Evolutionary conservation across 1,284 basidiomycete species (phyloP).

Genomic region (Phellopilus nigrolimitatus): DNA sequence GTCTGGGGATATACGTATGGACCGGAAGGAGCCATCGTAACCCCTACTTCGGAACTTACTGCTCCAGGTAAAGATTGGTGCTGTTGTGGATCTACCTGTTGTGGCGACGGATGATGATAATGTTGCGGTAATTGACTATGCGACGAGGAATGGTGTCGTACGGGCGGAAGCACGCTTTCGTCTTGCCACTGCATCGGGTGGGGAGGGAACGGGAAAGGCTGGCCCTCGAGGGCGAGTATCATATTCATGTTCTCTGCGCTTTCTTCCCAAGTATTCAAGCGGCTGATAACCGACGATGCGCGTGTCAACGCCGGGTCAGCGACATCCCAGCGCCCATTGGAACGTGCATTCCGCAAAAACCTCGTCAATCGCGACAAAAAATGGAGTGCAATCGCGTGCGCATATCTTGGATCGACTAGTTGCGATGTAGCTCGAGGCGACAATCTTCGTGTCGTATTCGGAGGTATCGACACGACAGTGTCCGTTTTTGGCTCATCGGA

Average conservation of each 20-base stretch:
- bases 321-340: constrained; percentile 24
- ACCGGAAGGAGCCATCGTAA: neutral
- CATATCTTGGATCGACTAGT: constrained; percentile 14
- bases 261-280: constrained; percentile 9
- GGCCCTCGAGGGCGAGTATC: constrained; percentile 5
- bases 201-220: neutral
- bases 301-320: constrained; percentile 25
- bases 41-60: neutral
- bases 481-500: neutral
- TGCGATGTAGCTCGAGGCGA: constrained; percentile 4
- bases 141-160: neutral
- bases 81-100: neutral
- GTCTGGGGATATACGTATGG: neutral
- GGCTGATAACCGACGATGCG: constrained; percentile 17
- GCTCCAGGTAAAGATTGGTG: neutral
- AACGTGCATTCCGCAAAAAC: constrained; percentile 22
- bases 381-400: constrained; percentile 24
- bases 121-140: neutral
- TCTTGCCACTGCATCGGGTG: constrained; percentile 10
- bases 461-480: neutral
- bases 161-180: neutral
- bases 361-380: constrained; percentile 23
- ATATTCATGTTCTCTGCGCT: constrained; percentile 2
- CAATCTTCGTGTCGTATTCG: neutral
- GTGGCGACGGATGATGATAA: neutral